These are phyloP conservation scores for Nigrospora osmanthi DNA, from an alignment of 2,329 filamentous ascomycete genomes.

Conservation along the genomic window DNA sequence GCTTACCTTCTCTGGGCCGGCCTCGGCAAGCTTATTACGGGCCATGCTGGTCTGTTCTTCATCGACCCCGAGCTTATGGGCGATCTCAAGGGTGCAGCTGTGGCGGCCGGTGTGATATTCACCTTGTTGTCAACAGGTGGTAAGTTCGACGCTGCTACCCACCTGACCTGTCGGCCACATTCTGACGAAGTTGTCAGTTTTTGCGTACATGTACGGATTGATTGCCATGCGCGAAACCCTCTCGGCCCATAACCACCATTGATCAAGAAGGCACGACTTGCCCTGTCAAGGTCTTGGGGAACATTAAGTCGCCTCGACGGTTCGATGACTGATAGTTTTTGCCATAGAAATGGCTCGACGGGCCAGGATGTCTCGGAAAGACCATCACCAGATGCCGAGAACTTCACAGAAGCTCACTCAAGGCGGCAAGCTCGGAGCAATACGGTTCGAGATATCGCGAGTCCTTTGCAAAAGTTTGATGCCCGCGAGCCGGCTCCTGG, in stretches of 20 bases:
- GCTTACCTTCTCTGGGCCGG: constrained; percentile 43
- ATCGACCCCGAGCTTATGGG: constrained; percentile 36
- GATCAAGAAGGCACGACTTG: background rate
- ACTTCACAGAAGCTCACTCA: too few species aligned
- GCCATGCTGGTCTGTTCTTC: constrained; percentile 41
- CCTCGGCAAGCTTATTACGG: constrained; percentile 37
- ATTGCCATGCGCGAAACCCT: constrained; percentile 37
- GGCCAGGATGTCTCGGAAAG: too few species aligned
- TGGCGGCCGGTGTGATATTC: constrained; percentile 36
- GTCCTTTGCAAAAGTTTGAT: too few species aligned
- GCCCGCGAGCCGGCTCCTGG: too few species aligned
- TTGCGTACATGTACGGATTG: constrained; percentile 40
- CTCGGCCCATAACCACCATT: constrained; percentile 9
- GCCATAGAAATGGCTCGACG: too few species aligned
- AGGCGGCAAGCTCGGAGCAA: too few species aligned
- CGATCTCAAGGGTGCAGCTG: constrained; percentile 31
- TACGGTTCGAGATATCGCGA: too few species aligned
- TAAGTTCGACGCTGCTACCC: constrained; percentile 21
- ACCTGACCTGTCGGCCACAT: background rate
- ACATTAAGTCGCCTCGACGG: too few species aligned
- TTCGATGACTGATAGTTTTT: too few species aligned
- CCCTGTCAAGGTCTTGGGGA: too few species aligned
- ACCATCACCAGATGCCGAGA: too few species aligned
- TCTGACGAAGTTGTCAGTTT: constrained; percentile 28
- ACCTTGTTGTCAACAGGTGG: constrained; percentile 33